Evolutionary conservation across 2,329 filamentous ascomycete species (phyloP), one percentile per base, ranked within the genome.

Genomic region (Stagonosporopsis rhizophila): DNA sequence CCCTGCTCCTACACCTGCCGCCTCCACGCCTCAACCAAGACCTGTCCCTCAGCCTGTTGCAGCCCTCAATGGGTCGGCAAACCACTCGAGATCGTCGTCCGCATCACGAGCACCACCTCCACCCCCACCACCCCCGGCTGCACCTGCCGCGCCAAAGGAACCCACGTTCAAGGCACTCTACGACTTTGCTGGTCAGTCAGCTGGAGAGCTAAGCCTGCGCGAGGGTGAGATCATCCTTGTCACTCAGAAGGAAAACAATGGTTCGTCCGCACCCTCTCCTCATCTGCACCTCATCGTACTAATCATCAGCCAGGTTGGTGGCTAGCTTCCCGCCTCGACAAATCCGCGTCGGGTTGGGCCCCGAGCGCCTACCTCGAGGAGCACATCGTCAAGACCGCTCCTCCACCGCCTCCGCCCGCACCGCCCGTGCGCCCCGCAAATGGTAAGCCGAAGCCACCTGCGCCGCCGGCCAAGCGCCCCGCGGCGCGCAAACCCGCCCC

Each of bases 301-400:
- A 53, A 67, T 47, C 48, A 32, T 45, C 35, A 38, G 35, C 37
- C 65, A 96, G 94, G 95, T 49, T 99, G 95, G 95, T 98, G 94
- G 94, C 83, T 98, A 42, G 95, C 89, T 61, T 94, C 92, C 80
- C 90, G 89, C 60, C 78, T 80, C 44, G 79, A 86, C 68, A 82
- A 82, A 42, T 82, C 83, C 64, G 85, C 86, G n/a, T 91, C 95
- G 77, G 95, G 92, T 47, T 99, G 95, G 95, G 87, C 95, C 3
- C 95, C 95, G 0, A 90, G 93, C 19, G 92, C 94, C 19, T 99
- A 99, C 70, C 89, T 99, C 8, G 90, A 98, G 77, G 93, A 97
- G 77, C 85, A 90, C 72, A 84, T 83, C 20, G 67, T 74, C 44
- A 75, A 76, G 22, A 80, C 85, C 12, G 80, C 87, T 9, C 85